phyloP scores from a whole-genome alignment of 192 early-diverging fungal species.

The Coemansia sp. region DNA sequence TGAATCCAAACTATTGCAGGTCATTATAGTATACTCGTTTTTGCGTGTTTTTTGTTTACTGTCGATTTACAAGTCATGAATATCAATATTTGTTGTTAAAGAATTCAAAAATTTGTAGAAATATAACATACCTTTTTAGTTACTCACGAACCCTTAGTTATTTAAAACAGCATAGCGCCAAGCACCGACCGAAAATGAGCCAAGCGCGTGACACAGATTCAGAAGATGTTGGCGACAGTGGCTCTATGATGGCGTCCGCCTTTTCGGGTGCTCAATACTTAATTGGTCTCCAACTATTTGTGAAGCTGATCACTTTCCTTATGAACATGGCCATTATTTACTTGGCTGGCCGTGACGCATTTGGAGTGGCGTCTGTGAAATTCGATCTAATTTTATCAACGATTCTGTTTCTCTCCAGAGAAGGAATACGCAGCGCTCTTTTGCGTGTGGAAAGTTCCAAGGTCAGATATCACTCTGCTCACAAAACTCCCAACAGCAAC shows the following conservation, averaged over 20 bases:
- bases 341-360: conserved; percentile 66
- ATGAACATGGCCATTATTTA: conserved; percentile 78
- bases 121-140: too few species aligned
- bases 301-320: conserved; percentile 75
- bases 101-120: too few species aligned
- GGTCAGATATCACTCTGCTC: conserved; percentile 2
- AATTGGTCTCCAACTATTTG: conserved; percentile 72
- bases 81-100: too few species aligned
- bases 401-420: conserved; percentile 87
- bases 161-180: too few species aligned
- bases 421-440: conserved; percentile 72
- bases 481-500: neutral
- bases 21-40: too few species aligned
- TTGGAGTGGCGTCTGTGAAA: conserved; percentile 81
- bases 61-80: too few species aligned
- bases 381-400: conserved; percentile 88
- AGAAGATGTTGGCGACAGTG: neutral
- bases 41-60: too few species aligned
- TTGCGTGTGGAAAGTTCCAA: conserved; percentile 53
- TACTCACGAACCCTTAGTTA: too few species aligned
- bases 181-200: too few species aligned
- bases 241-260: conserved; percentile 29
- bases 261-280: conserved; percentile 76
- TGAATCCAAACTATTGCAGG: too few species aligned
- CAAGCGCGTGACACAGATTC: too few species aligned